A percentile compares a stretch with the other conserved stretches of the same genome.
Conservation (phyloP, 768 basidiomycete species). For the Leucosporidium yakuticum region DNA sequence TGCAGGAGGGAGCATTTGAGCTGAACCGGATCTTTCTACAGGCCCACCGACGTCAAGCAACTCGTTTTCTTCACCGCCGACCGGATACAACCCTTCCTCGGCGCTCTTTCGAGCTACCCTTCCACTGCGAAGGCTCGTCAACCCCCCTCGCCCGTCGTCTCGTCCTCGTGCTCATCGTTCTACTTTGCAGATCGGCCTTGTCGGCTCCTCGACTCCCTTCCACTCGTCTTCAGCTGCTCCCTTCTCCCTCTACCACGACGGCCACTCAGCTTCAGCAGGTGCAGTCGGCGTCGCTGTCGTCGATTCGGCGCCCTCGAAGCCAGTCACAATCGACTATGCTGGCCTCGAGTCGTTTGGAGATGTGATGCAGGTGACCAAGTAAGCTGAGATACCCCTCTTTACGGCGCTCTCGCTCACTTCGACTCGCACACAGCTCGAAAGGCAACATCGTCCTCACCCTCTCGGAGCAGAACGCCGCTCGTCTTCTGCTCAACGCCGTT, state of each 20-base stretch:
- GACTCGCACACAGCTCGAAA: slow-evolving; percentile 10
- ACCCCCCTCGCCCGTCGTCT: background rate
- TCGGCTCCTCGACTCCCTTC: slow-evolving; percentile 28
- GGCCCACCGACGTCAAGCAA: slow-evolving; percentile 7
- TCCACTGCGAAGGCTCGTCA: slow-evolving; percentile 7
- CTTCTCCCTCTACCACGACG: slow-evolving; percentile 18
- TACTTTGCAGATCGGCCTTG: slow-evolving; percentile 15
- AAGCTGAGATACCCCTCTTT: background rate
- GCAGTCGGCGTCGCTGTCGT: slow-evolving; percentile 29
- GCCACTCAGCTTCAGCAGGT: background rate
- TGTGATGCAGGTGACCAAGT: slow-evolving; percentile 21
- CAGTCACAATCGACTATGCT: slow-evolving; percentile 13
- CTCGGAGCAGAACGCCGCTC: slow-evolving; percentile 25
- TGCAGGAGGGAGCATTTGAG: background rate
- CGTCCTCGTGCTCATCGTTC: background rate
- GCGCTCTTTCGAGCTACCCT: slow-evolving; percentile 6
- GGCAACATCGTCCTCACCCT: slow-evolving; percentile 33
- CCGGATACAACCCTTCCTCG: slow-evolving; percentile 25
- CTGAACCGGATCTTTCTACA: background rate
- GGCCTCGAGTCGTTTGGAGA: slow-evolving; percentile 3
- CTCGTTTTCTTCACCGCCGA: slow-evolving; percentile 29
- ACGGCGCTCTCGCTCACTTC: background rate
- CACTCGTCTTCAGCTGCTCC: slow-evolving; percentile 10
- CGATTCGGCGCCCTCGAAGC: background rate
- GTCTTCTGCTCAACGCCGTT: slow-evolving; percentile 20